phyloP scores from a whole-genome alignment of 2,329 filamentous ascomycete species.

The Ophiocordyceps camponoti-leonardi region DNA sequence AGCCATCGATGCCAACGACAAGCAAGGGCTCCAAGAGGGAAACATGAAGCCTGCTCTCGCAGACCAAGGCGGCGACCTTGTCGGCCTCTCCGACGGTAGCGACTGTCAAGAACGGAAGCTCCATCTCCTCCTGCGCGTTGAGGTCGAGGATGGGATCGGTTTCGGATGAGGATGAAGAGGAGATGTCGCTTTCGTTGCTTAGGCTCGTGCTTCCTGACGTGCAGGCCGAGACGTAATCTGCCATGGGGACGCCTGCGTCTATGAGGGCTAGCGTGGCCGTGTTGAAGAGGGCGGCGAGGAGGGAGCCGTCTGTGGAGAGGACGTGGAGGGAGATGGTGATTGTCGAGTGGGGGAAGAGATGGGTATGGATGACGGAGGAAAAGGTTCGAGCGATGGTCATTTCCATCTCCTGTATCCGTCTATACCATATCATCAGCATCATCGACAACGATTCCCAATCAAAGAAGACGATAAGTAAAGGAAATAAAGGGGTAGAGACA shows the following conservation, averaged over 20 bases:
- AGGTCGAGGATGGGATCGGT: slow-evolving; percentile 63
- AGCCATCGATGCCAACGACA: slow-evolving; percentile 80
- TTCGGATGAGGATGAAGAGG: slow-evolving; percentile 47
- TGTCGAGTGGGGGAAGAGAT: slow-evolving; percentile 75
- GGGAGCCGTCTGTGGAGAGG: slow-evolving; percentile 74
- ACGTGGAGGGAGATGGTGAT: slow-evolving; percentile 77
- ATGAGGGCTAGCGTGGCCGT: slow-evolving; percentile 81
- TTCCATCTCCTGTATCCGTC: slow-evolving; percentile 66
- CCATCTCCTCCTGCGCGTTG: slow-evolving; percentile 66
- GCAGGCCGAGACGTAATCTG: slow-evolving; percentile 75
- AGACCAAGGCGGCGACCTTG: slow-evolving; percentile 60
- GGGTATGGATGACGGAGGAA: slow-evolving; percentile 59
- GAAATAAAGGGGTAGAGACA: slow-evolving; percentile 11
- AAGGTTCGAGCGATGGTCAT: slow-evolving; percentile 66
- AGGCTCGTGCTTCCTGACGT: slow-evolving; percentile 57
- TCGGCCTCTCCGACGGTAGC: slow-evolving; percentile 61
- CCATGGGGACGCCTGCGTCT: slow-evolving; percentile 91
- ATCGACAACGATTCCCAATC: neutral
- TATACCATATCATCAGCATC: slow-evolving; percentile 16
- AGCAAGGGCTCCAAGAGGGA: slow-evolving; percentile 79
- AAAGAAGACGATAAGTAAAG: neutral
- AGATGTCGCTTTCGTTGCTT: slow-evolving; percentile 17
- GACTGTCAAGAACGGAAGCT: slow-evolving; percentile 76
- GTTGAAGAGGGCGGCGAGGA: slow-evolving; percentile 81
- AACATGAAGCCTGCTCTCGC: slow-evolving; percentile 80